Conservation (phyloP, 768 basidiomycete species). For the Lactifluus volemus region DNA sequence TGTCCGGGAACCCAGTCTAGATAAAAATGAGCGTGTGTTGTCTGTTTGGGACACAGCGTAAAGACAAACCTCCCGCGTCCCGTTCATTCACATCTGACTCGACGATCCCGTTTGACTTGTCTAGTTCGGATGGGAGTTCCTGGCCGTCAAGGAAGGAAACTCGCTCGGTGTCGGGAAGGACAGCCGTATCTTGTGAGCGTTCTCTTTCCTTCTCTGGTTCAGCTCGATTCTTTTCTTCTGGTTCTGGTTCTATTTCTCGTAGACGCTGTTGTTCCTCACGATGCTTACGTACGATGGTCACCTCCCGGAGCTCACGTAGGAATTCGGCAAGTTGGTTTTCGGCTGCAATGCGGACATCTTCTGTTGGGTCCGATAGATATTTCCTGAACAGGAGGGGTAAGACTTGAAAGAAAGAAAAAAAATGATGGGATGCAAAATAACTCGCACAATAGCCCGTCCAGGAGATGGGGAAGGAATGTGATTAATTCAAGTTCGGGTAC, state of each 20-base stretch:
- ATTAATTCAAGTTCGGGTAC: slow-evolving; percentile 95
- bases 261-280: slow-evolving; percentile 38
- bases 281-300: slow-evolving; percentile 64
- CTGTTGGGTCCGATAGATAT: slow-evolving; percentile 91
- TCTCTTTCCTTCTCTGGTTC: slow-evolving; percentile 8
- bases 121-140: slow-evolving; percentile 29
- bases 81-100: slow-evolving; percentile 46
- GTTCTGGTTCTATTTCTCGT: slow-evolving; percentile 5
- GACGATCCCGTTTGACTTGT: slow-evolving; percentile 16
- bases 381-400: slow-evolving; percentile 42
- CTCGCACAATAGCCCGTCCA: slow-evolving; percentile 84
- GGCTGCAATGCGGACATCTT: slow-evolving; percentile 87
- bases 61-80: slow-evolving; percentile 39
- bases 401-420: background rate
- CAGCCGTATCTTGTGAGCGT: background rate
- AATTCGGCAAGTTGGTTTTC: slow-evolving; percentile 86
- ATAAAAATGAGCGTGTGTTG: background rate
- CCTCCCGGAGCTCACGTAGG: slow-evolving; percentile 81
- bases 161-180: slow-evolving; percentile 2
- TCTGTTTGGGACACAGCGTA: background rate
- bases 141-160: slow-evolving; percentile 2
- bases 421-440: slow-evolving; percentile 1
- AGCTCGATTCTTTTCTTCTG: background rate
- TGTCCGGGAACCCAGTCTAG: slow-evolving; percentile 89
- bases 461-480: slow-evolving; percentile 87